Conservation (phyloP, 495 filamentous ascomycete species). For the Hyaloscypha finlandica region DNA sequence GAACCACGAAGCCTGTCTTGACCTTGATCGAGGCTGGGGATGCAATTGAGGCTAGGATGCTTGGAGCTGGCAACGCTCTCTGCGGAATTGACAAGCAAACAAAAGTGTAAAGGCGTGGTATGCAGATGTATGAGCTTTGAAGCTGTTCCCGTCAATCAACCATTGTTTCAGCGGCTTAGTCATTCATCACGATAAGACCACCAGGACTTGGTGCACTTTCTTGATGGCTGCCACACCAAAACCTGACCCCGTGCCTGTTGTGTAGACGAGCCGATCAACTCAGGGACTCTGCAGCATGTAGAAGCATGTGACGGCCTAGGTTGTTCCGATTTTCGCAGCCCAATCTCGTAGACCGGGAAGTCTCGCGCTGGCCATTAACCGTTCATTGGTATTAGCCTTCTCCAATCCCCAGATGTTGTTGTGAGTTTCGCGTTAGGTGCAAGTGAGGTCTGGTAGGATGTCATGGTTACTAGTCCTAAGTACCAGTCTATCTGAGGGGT, state of each 20-base stretch:
- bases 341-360: not conserved
- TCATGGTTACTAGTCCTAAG: not conserved
- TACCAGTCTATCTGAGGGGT: no score
- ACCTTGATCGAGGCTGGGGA: not conserved
- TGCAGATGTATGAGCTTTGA: not conserved
- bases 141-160: no score
- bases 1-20: not conserved
- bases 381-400: not conserved
- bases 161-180: not conserved
- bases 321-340: not conserved
- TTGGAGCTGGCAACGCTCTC: not conserved
- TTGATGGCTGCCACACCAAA: not conserved
- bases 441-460: not conserved
- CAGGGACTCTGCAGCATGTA: not conserved
- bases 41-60: not conserved
- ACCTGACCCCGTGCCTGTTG: not conserved
- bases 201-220: no score
- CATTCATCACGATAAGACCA: not conserved
- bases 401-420: not conserved
- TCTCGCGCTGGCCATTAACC: constrained; percentile 3
- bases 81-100: not conserved
- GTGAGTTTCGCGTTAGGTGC: not conserved
- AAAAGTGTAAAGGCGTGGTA: not conserved
- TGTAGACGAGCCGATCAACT: not conserved
- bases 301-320: constrained; percentile 1